A percentile compares a stretch with the other conserved stretches of the same genome.
phyloP scores from a whole-genome alignment of 1,284 basidiomycete genomes.

The Ceratobasidium sp. region DNA sequence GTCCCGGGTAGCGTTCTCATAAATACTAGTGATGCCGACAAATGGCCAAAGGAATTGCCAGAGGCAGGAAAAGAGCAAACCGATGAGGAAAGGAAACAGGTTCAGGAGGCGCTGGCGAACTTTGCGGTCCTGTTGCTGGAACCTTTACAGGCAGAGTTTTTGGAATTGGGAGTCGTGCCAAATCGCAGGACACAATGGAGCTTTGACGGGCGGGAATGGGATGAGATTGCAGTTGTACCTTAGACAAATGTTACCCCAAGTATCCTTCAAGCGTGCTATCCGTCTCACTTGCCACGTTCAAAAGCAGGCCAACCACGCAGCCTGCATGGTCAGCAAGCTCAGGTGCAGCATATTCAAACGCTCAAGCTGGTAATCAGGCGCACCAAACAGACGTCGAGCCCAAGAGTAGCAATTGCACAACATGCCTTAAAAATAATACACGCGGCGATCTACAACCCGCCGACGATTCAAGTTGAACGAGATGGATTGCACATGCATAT shows the following conservation, averaged over 20 bases:
- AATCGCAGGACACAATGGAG: slow-evolving; percentile 36
- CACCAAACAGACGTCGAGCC: background rate
- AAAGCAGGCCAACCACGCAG: too few relatives aligned
- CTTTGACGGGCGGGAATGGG: slow-evolving; percentile 26
- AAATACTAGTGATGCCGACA: slow-evolving; percentile 36
- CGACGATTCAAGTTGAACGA: slow-evolving; percentile 4
- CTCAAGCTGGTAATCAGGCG: background rate
- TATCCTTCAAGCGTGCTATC: background rate
- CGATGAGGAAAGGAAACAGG: slow-evolving; percentile 33
- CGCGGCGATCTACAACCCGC: slow-evolving; percentile 5
- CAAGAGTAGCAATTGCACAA: slow-evolving; percentile 1
- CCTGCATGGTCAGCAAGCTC: too few relatives aligned
- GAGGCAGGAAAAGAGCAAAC: slow-evolving; percentile 31
- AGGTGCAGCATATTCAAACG: background rate
- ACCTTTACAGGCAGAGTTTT: slow-evolving; percentile 38
- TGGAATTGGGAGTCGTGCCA: slow-evolving; percentile 38
- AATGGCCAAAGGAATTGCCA: slow-evolving; percentile 41
- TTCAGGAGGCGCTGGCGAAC: slow-evolving; percentile 37
- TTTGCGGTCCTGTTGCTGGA: slow-evolving; percentile 41
- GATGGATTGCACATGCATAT: slow-evolving; percentile 35
- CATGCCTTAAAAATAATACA: slow-evolving; percentile 14
- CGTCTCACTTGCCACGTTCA: background rate
- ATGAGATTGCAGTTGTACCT: slow-evolving; percentile 31
- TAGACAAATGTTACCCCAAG: slow-evolving; percentile 5
- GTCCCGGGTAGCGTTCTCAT: slow-evolving; percentile 37